Percentiles rank a stretch among this genome's conserved stretches.
phyloP scores from a whole-genome alignment of 2,329 filamentous ascomycete genomes.

The Pestalotiopsis sp. region DNA sequence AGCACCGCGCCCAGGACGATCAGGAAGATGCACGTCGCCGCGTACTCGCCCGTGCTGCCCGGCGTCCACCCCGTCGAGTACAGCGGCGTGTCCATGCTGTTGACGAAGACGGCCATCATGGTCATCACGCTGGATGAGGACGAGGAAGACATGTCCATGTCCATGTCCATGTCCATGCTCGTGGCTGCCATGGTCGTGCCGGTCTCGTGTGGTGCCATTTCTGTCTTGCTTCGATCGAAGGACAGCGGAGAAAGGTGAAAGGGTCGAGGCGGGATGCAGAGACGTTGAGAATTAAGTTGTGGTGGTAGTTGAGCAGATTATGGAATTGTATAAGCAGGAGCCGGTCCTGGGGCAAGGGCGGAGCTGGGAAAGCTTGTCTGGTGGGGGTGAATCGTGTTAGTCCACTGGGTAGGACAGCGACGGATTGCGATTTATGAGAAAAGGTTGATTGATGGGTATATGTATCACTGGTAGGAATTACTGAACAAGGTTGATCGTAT shows the following conservation, averaged over 20 bases:
- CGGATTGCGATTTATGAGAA: neutral
- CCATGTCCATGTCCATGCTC: constrained; percentile 26
- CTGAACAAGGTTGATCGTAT: neutral
- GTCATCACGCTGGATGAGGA: constrained; percentile 24
- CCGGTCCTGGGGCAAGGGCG: constrained; percentile 1
- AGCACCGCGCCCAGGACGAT: constrained; percentile 73
- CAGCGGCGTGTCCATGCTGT: constrained; percentile 48
- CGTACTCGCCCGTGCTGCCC: constrained; percentile 69
- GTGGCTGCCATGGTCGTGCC: neutral
- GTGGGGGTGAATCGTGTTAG: neutral
- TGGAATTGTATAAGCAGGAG: neutral
- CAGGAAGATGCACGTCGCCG: constrained; percentile 90
- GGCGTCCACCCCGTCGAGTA: constrained; percentile 76
- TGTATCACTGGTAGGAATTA: neutral
- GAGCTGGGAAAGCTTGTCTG: neutral
- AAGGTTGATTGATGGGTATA: neutral
- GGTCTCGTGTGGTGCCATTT: neutral
- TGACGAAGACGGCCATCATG: constrained; percentile 64
- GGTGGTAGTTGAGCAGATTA: neutral
- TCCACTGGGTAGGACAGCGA: neutral
- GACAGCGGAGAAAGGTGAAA: neutral
- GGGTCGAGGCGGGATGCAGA: neutral
- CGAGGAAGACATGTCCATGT: constrained; percentile 24
- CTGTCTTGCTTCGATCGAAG: neutral
- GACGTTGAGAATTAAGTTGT: neutral